These are phyloP conservation scores for Elaeis guineensis DNA, from an alignment of 176 grass and related monocot genomes.

Conservation along the genomic window DNA sequence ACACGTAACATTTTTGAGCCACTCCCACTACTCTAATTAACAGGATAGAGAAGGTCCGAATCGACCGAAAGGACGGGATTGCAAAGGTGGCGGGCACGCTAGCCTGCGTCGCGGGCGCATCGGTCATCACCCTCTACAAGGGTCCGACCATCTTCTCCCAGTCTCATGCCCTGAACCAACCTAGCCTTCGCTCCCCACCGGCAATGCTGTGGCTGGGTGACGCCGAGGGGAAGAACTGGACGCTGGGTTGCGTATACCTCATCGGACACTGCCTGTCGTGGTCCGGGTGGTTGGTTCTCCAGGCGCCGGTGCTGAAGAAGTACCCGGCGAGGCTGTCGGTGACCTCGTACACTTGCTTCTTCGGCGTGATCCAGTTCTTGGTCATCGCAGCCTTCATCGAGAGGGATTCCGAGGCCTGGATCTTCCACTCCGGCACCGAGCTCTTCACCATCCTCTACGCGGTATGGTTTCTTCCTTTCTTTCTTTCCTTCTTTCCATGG, in stretches of 20 bases:
- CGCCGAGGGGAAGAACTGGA: constrained; percentile 65
- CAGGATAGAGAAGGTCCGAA: constrained; percentile 79
- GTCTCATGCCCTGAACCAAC: not conserved
- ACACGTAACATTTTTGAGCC: too few relatives aligned
- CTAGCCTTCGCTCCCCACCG: not conserved
- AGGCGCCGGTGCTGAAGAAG: constrained; percentile 90
- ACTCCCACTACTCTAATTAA: not conserved
- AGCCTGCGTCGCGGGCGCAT: constrained; percentile 75
- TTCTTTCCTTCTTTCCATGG: not conserved
- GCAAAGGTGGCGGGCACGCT: constrained; percentile 70
- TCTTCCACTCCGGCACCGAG: constrained; percentile 85
- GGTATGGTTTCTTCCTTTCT: constrained; percentile 23
- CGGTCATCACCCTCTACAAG: constrained; percentile 91
- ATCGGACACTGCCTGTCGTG: constrained; percentile 96
- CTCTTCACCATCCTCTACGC: constrained; percentile 96
- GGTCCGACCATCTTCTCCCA: constrained; percentile 70
- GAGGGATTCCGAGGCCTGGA: constrained; percentile 73
- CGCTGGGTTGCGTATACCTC: constrained; percentile 81
- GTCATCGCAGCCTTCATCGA: constrained; percentile 97
- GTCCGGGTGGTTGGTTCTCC: constrained; percentile 96
- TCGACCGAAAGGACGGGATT: constrained; percentile 80
- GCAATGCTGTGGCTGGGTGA: constrained; percentile 23
- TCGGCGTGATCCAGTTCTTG: constrained; percentile 96
- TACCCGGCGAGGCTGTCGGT: constrained; percentile 88
- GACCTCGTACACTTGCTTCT: constrained; percentile 99